A percentile compares a stretch with the other conserved stretches of the same genome.
Conservation (phyloP, 208 protist species). For the Acanthamoeba triangularis region DNA sequence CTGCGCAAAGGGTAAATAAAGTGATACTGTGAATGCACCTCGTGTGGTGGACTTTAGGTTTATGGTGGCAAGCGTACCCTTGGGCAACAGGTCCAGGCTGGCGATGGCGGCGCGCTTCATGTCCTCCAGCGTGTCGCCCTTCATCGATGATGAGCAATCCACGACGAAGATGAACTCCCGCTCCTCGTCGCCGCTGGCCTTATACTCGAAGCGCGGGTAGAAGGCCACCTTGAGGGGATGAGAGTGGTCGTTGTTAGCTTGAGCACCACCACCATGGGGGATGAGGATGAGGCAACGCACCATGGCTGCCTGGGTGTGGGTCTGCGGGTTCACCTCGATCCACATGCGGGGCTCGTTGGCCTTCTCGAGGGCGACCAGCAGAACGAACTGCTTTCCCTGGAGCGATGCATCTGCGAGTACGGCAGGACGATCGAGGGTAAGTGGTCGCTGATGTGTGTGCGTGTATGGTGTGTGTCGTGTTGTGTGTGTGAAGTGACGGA, state of each 20-base stretch:
- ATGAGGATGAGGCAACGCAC: neutral
- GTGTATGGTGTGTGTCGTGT: neutral
- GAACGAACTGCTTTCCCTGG: constrained; percentile 48
- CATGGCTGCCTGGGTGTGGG: constrained; percentile 29
- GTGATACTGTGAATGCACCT: too few species aligned
- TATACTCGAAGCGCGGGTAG: constrained; percentile 84
- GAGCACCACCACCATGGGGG: neutral
- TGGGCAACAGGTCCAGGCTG: neutral
- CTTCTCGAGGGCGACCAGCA: constrained; percentile 79
- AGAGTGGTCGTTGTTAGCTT: too few species aligned
- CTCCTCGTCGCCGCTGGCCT: constrained; percentile 1
- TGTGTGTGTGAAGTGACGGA: neutral
- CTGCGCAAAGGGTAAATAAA: neutral
- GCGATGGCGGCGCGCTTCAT: constrained; percentile 45
- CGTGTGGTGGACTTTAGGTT: neutral
- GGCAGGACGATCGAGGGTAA: neutral
- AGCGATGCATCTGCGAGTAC: constrained; percentile 23
- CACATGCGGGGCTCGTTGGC: constrained; percentile 86
- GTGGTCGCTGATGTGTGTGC: too few species aligned
- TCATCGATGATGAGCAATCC: constrained; percentile 71
- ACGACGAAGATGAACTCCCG: constrained; percentile 76
- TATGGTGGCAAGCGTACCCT: neutral
- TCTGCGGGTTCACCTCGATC: constrained; percentile 79
- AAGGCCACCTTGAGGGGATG: constrained; percentile 82
- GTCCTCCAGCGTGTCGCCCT: constrained; percentile 61